Evolutionary conservation across 1,284 basidiomycete species (phyloP).

Genomic region (Erythrobasidium hasegawianum): DNA sequence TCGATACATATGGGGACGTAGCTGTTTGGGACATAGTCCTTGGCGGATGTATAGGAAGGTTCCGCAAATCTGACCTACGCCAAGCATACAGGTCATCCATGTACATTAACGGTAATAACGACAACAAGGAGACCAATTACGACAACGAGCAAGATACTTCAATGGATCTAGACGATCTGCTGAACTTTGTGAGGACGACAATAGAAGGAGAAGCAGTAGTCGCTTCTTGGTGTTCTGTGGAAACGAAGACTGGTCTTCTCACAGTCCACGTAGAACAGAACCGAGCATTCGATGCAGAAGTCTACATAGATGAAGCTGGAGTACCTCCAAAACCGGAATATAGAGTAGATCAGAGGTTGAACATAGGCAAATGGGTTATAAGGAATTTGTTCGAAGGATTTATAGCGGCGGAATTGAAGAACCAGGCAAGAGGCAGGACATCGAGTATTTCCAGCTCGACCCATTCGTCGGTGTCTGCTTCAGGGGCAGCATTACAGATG

Average conservation of each 20-base stretch:
- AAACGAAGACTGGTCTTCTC: conserved; percentile 83
- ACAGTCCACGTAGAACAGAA: conserved; percentile 79
- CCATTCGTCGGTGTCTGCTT: background rate
- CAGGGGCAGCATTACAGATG: conserved; percentile 12
- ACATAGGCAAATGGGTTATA: conserved; percentile 46
- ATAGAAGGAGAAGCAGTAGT: conserved; percentile 90
- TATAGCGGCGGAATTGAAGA: conserved; percentile 33
- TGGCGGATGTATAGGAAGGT: conserved; percentile 71
- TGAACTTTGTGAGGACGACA: conserved; percentile 79
- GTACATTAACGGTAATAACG: background rate
- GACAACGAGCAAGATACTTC: conserved; percentile 5
- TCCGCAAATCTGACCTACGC: conserved; percentile 60
- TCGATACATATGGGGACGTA: conserved; percentile 78
- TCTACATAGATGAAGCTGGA: conserved; percentile 86
- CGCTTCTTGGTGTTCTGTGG: conserved; percentile 78
- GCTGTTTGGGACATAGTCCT: conserved; percentile 88
- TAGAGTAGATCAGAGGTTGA: conserved; percentile 63
- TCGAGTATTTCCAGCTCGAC: conserved; percentile 3
- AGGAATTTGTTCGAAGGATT: conserved; percentile 47
- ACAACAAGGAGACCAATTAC: conserved; percentile 9
- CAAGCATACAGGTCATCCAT: conserved; percentile 35
- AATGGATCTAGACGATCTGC: conserved; percentile 57
- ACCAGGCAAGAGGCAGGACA: conserved; percentile 6
- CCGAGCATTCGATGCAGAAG: conserved; percentile 85
- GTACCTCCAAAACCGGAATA: conserved; percentile 56